Evolutionary conservation across 768 basidiomycete species (phyloP).

Genomic region (Rhodosporidiobolus sp.): DNA sequence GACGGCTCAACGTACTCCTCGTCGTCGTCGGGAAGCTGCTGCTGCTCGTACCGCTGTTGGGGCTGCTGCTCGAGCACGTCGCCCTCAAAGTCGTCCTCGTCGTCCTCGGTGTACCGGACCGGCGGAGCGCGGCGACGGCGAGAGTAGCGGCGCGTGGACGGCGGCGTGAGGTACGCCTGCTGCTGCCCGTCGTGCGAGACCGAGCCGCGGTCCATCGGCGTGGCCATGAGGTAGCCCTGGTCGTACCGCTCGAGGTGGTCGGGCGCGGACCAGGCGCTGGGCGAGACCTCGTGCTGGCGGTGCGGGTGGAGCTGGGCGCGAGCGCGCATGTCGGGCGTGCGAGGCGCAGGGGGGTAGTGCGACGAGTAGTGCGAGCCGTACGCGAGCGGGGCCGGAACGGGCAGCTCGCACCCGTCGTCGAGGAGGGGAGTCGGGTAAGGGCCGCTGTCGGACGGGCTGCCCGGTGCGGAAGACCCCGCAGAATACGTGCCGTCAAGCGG

Average conservation of each 20-base stretch:
- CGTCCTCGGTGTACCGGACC: constrained; percentile 2
- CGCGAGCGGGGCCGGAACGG: background rate
- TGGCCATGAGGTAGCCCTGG: background rate
- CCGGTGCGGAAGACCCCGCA: background rate
- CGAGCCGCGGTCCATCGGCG: constrained; percentile 4
- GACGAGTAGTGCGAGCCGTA: constrained; percentile 11
- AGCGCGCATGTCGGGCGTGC: background rate
- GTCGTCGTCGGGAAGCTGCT: background rate
- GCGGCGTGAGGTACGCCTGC: constrained; percentile 23
- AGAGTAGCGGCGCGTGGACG: constrained; percentile 8
- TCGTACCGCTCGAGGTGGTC: constrained; percentile 7
- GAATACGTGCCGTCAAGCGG: constrained; percentile 6
- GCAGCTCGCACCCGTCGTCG: background rate
- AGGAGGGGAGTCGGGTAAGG: constrained; percentile 2
- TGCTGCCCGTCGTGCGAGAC: constrained; percentile 10
- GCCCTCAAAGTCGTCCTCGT: constrained; percentile 2
- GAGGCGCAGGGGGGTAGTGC: constrained; percentile 8
- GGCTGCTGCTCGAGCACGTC: no score
- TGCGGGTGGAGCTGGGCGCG: background rate
- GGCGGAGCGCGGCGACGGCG: background rate
- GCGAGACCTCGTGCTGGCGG: background rate
- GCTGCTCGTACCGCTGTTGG: constrained; percentile 13
- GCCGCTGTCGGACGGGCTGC: background rate
- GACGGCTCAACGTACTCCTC: constrained; percentile 11
- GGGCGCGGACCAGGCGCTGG: constrained; percentile 7